phyloP scores from a whole-genome alignment of 2,329 filamentous ascomycete species.

The Aspergillus uvarum region DNA sequence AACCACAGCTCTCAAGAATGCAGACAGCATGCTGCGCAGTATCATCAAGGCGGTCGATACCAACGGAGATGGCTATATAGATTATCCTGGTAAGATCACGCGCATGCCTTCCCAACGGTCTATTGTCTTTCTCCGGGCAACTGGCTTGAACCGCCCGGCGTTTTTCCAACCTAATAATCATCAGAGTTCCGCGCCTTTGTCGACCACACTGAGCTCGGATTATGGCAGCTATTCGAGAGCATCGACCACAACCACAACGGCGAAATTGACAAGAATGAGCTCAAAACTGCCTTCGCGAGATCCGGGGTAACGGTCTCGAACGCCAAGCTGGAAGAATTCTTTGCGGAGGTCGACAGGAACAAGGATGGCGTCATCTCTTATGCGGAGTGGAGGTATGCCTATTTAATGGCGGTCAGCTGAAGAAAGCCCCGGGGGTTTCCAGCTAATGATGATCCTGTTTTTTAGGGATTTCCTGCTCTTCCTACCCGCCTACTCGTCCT shows the following conservation, averaged over 20 bases:
- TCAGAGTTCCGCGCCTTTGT: conserved; percentile 89
- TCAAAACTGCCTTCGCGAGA: conserved; percentile 72
- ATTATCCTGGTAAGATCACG: conserved; percentile 71
- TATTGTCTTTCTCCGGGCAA: conserved; percentile 3
- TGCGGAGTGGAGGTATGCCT: conserved; percentile 89
- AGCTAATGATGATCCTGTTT: conserved; percentile 14
- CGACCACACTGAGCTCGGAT: conserved; percentile 78
- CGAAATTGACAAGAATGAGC: conserved; percentile 80
- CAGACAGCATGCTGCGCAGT: conserved; percentile 76
- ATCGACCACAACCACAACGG: conserved; percentile 88
- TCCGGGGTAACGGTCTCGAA: conserved; percentile 77
- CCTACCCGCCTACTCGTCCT: conserved; percentile 62
- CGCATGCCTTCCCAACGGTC: conserved; percentile 14
- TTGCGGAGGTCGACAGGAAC: conserved; percentile 84
- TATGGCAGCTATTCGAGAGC: conserved; percentile 75
- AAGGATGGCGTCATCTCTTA: conserved; percentile 84
- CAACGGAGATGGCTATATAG: conserved; percentile 83
- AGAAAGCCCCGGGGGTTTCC: background rate
- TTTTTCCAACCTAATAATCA: conserved; percentile 23
- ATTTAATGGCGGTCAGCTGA: background rate
- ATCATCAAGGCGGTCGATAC: conserved; percentile 82
- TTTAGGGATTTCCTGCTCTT: conserved; percentile 88
- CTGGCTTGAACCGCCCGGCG: conserved; percentile 19
- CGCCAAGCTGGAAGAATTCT: conserved; percentile 79
- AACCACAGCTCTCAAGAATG: conserved; percentile 75